Evolutionary conservation across 2,329 filamentous ascomycete genomes (phyloP).

Genomic region (Fusarium bactridioides): DNA sequence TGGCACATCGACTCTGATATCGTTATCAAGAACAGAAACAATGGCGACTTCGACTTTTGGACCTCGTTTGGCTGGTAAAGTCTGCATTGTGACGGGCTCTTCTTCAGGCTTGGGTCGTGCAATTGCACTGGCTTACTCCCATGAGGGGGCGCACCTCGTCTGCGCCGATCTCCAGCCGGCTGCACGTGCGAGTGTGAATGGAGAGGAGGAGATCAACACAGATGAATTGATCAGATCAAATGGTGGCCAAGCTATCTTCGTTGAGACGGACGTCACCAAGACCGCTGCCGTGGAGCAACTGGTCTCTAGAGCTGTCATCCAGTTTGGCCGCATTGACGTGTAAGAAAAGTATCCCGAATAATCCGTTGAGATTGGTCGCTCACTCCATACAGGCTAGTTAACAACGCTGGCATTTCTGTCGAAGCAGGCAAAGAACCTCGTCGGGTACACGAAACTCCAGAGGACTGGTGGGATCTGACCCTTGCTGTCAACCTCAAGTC

Average conservation of each 20-base stretch:
- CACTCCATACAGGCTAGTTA: conserved; percentile 43
- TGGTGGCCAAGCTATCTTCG: conserved; percentile 51
- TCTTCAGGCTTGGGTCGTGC: conserved; percentile 57
- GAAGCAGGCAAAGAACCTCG: conserved; percentile 43
- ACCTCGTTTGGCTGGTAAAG: conserved; percentile 22
- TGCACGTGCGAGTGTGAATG: conserved; percentile 38
- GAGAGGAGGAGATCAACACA: conserved; percentile 41
- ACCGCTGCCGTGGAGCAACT: conserved; percentile 48
- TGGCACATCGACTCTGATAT: accelerated
- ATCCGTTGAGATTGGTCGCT: conserved; percentile 19
- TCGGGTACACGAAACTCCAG: conserved; percentile 55
- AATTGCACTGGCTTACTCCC: conserved; percentile 54
- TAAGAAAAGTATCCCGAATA: neutral
- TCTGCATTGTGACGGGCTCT: conserved; percentile 56
- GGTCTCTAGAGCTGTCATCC: conserved; percentile 38
- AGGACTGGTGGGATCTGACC: conserved; percentile 54
- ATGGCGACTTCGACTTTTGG: neutral
- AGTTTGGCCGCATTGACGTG: conserved; percentile 37
- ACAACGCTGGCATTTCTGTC: conserved; percentile 54
- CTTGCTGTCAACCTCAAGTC: conserved; percentile 50
- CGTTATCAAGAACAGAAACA: neutral
- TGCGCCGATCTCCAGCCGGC: conserved; percentile 50
- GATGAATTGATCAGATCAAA: conserved; percentile 46
- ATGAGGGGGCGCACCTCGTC: conserved; percentile 52
- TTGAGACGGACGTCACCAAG: conserved; percentile 53